phyloP scores from a whole-genome alignment of 2,329 filamentous ascomycete species.

The Hawksworthiomyces lignivorus region DNA sequence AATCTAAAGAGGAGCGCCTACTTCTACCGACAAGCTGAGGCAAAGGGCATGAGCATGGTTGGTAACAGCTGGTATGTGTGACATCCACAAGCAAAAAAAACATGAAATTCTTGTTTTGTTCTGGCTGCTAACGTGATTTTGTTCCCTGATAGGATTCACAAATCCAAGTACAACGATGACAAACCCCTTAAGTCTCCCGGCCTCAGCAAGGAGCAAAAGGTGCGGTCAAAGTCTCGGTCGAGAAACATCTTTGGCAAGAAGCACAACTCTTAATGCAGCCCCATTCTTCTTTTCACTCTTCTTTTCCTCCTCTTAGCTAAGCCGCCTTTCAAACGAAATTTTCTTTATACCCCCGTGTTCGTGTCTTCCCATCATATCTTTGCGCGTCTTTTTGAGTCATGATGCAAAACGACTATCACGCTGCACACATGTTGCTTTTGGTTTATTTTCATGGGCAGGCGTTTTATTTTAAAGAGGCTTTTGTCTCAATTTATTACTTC shows the following conservation, averaged over 20 bases:
- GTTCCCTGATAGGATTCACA: constrained; percentile 69
- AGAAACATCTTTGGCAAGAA: constrained; percentile 58
- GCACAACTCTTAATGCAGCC: constrained; percentile 8
- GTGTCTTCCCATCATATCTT: neutral
- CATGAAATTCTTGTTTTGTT: no score
- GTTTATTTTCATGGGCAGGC: constrained; percentile 5
- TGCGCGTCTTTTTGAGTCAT: neutral
- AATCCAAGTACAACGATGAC: constrained; percentile 80
- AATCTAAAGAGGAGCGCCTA: constrained; percentile 89
- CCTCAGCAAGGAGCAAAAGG: constrained; percentile 60
- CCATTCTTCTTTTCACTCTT: constrained; percentile 11
- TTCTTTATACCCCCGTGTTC: no score
- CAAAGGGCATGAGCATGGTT: constrained; percentile 93
- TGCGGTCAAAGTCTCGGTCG: constrained; percentile 67
- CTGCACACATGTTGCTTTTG: neutral
- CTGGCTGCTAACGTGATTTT: constrained; percentile 7
- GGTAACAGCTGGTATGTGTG: constrained; percentile 88
- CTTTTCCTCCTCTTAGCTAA: constrained; percentile 9
- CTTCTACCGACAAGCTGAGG: constrained; percentile 84
- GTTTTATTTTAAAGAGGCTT: no score
- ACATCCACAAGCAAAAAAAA: neutral
- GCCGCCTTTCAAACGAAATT: constrained; percentile 8
- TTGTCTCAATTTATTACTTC: neutral
- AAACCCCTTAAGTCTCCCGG: constrained; percentile 31
- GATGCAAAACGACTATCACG: neutral